Evolutionary conservation across 306 rosid species (phyloP), one percentile per base, ranked within the genome.

Genomic region (Dryas alaskensis): DNA sequence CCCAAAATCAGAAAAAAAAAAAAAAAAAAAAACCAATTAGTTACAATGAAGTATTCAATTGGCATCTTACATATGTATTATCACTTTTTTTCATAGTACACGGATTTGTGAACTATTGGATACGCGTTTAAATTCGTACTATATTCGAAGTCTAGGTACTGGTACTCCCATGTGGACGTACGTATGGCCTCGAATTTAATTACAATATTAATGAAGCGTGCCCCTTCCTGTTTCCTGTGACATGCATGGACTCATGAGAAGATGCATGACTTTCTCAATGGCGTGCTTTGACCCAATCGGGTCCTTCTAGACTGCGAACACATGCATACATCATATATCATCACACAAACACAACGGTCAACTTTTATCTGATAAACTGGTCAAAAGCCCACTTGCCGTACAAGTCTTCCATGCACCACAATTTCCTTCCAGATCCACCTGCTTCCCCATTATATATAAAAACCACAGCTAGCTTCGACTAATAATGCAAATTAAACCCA

Each of bases 201-300:
- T 31, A 25, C 4, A 19, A 10, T 8, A 4, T 52, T 44, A 19
- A 19, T 19, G 7, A n/a, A 40, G 8, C 25, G 52, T 11, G 37
- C 47, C 2, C 42, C 60, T 54, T 54, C 40, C 22, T 17, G 13
- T 54, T 54, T 54, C 40, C 22, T 17, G 13, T 54, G 52, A 54
- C 46, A 70, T 52, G 40, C 39, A 17, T 58, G n/a, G 16, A 39
- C 49, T n/a, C 7, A 52, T 16, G 27, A 1, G 14, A 14, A n/a
- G 6, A 40, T 1, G 6, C 19, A 11, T 9, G 31, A 45, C 43
- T 72, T 12, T 60, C 68, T 19, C 57, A 52, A 66, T 37, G 25
- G 74, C 59, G 19, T 59, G 70, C 74, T 63, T 37, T 73, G 82
- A 79, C 79, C 65, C 59, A 60, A 49, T 60, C 70, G 47, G 60